These are phyloP conservation scores for Pseudogymnoascus sp. DNA, from an alignment of 2,329 filamentous ascomycete genomes.

Conservation along the genomic window DNA sequence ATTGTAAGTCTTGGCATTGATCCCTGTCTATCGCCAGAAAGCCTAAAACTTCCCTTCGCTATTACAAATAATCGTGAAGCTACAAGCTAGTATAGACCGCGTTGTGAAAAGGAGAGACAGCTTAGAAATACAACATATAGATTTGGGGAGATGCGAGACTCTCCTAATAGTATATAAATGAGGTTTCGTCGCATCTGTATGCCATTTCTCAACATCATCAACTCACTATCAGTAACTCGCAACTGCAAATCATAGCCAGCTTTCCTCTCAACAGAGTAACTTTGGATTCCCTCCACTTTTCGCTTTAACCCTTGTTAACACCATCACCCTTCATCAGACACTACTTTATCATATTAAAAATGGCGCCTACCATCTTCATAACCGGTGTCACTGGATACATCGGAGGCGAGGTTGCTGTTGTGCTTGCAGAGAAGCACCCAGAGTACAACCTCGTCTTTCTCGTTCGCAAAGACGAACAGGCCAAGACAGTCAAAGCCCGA, in stretches of 20 bases:
- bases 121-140: neutral
- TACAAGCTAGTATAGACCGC: neutral
- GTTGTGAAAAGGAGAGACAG: neutral
- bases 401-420: conserved; percentile 15
- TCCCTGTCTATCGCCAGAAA: neutral
- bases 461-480: conserved; percentile 17
- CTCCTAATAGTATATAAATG: neutral
- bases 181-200: neutral
- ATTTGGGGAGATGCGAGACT: neutral
- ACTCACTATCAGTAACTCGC: neutral
- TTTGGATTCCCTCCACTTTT: neutral
- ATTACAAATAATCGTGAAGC: neutral
- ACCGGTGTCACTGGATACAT: conserved; percentile 20
- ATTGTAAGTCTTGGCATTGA: conserved; percentile 3
- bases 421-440: conserved; percentile 16
- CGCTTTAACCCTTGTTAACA: neutral
- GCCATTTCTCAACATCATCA: neutral
- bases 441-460: conserved; percentile 17
- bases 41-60: neutral
- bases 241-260: neutral
- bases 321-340: neutral
- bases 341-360: neutral
- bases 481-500: conserved; percentile 9
- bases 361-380: conserved; percentile 17
- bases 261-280: neutral